A percentile compares a stretch with the other conserved stretches of the same genome.
Evolutionary conservation across 1,284 basidiomycete species (phyloP).

Genomic region (Athelia sp.): DNA sequence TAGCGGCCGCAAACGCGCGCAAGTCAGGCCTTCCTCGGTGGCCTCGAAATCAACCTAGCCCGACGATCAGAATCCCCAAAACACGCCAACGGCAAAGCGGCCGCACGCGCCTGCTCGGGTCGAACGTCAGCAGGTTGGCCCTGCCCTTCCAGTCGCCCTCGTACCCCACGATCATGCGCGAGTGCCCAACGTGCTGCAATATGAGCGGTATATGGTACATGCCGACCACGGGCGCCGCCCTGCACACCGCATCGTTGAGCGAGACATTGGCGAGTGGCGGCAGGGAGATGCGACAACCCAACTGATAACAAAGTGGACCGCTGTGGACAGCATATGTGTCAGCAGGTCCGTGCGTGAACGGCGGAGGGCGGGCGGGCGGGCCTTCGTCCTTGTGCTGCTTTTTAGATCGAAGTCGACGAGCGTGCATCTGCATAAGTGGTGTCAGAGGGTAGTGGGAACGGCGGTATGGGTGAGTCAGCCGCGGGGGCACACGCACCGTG

Average conservation of each 20-base stretch:
- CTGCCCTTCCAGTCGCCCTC: slow-evolving; percentile 57
- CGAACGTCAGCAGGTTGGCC: slow-evolving; percentile 68
- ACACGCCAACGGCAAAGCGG: no score
- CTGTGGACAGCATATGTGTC: slow-evolving; percentile 24
- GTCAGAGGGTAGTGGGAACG: neutral
- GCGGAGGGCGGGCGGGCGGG: slow-evolving; percentile 12
- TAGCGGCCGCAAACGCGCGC: no score
- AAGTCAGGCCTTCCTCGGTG: no score
- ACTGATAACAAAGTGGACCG: slow-evolving; percentile 39
- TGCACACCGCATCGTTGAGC: slow-evolving; percentile 41
- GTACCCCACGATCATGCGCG: slow-evolving; percentile 79
- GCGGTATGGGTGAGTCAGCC: slow-evolving; percentile 70
- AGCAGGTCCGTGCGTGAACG: slow-evolving; percentile 2
- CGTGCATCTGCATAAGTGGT: slow-evolving; percentile 36
- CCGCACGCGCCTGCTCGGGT: slow-evolving; percentile 73
- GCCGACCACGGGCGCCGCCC: slow-evolving; percentile 43
- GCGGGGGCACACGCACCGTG: slow-evolving; percentile 39
- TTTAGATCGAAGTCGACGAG: slow-evolving; percentile 64
- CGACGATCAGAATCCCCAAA: no score
- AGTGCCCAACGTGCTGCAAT: slow-evolving; percentile 79
- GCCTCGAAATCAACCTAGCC: no score
- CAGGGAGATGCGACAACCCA: slow-evolving; percentile 71
- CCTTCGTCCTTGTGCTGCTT: slow-evolving; percentile 35
- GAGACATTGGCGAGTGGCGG: slow-evolving; percentile 27
- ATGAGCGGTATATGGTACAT: slow-evolving; percentile 74